Percentiles rank a stretch among this genome's conserved stretches.
These are phyloP conservation scores for Talaromyces nanjingensis DNA, from an alignment of 495 filamentous ascomycete species.

Conservation along the genomic window DNA sequence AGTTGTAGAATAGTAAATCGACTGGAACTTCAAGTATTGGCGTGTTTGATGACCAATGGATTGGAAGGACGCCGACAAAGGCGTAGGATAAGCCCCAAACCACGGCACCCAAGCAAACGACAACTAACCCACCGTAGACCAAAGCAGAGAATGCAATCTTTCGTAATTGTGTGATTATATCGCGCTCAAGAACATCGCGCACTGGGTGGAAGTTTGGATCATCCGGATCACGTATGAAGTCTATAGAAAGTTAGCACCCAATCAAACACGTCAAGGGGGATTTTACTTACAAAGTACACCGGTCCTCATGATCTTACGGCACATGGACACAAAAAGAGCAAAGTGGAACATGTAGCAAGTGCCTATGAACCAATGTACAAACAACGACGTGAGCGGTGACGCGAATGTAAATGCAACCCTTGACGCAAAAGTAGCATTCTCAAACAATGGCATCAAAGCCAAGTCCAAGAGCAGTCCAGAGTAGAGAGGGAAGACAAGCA, in stretches of 20 bases:
- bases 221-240: conserved; percentile 98
- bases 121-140: conserved; percentile 89
- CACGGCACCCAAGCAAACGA: conserved; percentile 88
- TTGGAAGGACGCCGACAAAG: conserved; percentile 68
- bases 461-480: conserved; percentile 87
- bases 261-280: neutral
- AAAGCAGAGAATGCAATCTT: conserved; percentile 96
- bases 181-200: conserved; percentile 91
- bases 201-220: conserved; percentile 98
- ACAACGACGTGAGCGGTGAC: conserved; percentile 79
- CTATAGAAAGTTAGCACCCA: conserved; percentile 34
- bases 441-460: conserved; percentile 84
- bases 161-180: conserved; percentile 83
- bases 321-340: conserved; percentile 97
- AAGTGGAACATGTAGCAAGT: conserved; percentile 99
- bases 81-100: conserved; percentile 79
- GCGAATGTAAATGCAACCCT: conserved; percentile 67
- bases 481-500: conserved; percentile 95
- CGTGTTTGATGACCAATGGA: conserved; percentile 85
- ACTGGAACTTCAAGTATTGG: conserved; percentile 91
- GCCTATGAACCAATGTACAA: conserved; percentile 98
- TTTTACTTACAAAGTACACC: conserved; percentile 76
- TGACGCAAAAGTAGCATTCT: conserved; percentile 64
- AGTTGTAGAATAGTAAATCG: conserved; percentile 93
- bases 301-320: conserved; percentile 89